Percentiles rank a stretch among this genome's conserved stretches.
These are phyloP conservation scores for Fusarium sp. DNA, from an alignment of 2,329 filamentous ascomycete genomes.

Conservation along the genomic window DNA sequence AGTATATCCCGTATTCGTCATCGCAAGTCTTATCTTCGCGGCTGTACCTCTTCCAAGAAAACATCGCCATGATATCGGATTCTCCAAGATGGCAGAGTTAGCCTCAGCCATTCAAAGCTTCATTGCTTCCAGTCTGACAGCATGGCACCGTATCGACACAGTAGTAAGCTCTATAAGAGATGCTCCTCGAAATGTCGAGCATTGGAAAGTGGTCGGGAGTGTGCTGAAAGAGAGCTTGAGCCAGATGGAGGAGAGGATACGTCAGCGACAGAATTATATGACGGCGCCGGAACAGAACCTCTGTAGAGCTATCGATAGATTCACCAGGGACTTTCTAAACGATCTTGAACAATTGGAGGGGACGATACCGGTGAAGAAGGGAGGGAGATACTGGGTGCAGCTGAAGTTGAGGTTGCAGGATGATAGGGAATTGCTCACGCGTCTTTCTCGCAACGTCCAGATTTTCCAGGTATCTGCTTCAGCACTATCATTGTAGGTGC, in stretches of 20 bases:
- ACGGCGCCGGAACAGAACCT: constrained; percentile 8
- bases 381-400: not conserved
- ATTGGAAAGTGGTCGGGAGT: constrained; percentile 5
- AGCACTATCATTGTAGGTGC: not conserved
- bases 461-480: constrained; percentile 12
- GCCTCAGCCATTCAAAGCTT: constrained; percentile 15
- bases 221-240: not conserved
- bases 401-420: not conserved
- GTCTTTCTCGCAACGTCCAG: constrained; percentile 13
- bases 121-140: not conserved
- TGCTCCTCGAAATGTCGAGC: not conserved
- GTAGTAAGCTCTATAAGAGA: constrained; percentile 6
- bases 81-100: constrained; percentile 21
- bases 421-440: constrained; percentile 1
- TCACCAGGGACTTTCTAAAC: not conserved
- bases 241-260: constrained; percentile 8
- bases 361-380: not conserved
- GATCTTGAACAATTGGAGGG: not conserved
- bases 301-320: constrained; percentile 1
- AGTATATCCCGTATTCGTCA: not conserved
- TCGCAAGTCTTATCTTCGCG: not conserved
- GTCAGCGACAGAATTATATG: not conserved
- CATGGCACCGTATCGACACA: constrained; percentile 7
- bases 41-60: not conserved
- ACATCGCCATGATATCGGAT: constrained; percentile 4